These are phyloP conservation scores for Candida suzukii DNA, from an alignment of 805 yeast genomes.

Conservation along the genomic window DNA sequence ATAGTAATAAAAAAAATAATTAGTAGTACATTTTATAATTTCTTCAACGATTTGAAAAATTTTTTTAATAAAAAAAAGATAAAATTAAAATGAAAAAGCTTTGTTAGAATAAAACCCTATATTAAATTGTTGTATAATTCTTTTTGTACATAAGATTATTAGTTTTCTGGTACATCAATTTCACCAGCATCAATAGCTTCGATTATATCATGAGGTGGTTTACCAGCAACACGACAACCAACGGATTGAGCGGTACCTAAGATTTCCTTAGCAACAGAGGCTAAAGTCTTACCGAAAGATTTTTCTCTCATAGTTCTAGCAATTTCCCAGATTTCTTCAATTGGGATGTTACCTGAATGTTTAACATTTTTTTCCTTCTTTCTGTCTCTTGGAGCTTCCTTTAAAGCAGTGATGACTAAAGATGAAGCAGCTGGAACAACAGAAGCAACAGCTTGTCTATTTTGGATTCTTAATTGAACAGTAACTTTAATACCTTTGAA, in stretches of 20 bases:
- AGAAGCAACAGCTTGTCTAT: constrained; percentile 98
- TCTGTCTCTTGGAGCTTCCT: constrained; percentile 99
- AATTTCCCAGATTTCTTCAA: constrained; percentile 92
- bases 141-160: constrained; percentile 30
- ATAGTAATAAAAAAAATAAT: background rate
- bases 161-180: constrained; percentile 84
- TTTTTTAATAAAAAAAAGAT: too few relatives aligned
- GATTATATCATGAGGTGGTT: constrained; percentile 98
- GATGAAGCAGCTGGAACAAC: constrained; percentile 99
- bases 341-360: constrained; percentile 98
- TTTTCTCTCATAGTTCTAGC: constrained; percentile 97
- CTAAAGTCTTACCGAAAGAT: constrained; percentile 95
- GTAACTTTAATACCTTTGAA: constrained; percentile 99
- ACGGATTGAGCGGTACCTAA: constrained; percentile 99
- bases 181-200: constrained; percentile 98
- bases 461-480: constrained; percentile 96
- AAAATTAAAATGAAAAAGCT: background rate
- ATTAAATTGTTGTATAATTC: constrained; percentile 16
- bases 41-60: background rate
- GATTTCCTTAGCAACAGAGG: constrained; percentile 96
- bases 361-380: constrained; percentile 99
- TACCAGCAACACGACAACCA: constrained; percentile 98
- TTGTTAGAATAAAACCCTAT: constrained; percentile 10
- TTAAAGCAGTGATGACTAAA: constrained; percentile 96
- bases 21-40: background rate